Evolutionary conservation across 2,329 filamentous ascomycete species (phyloP).

Genomic region (Trichoderma sp.): DNA sequence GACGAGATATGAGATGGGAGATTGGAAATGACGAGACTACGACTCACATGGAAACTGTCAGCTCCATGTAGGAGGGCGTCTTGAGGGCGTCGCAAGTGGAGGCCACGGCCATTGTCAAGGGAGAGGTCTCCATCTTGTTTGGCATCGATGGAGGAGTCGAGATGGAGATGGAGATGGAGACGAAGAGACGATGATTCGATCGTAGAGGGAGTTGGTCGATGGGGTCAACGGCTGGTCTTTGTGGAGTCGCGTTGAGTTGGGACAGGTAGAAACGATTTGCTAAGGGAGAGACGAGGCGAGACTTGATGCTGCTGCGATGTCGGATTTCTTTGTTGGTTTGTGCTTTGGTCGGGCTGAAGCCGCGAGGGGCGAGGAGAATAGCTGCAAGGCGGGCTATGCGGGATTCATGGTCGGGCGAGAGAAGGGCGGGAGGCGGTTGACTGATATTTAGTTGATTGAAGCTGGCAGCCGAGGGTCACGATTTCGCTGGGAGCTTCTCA

Average conservation of each 20-base stretch:
- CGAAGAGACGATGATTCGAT: background rate
- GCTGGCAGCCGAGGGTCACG: slow-evolving; percentile 6
- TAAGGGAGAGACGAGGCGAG: background rate
- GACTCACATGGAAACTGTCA: slow-evolving; percentile 55
- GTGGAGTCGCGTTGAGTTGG: background rate
- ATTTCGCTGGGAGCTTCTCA: background rate
- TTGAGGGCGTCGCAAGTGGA: slow-evolving; percentile 49
- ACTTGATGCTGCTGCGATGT: background rate
- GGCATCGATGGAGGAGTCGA: background rate
- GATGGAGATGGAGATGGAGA: background rate
- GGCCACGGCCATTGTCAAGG: slow-evolving; percentile 13
- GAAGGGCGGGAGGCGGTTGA: background rate
- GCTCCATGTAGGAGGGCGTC: slow-evolving; percentile 52
- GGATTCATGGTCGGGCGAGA: slow-evolving; percentile 6
- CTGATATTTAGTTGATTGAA: background rate
- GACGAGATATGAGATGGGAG: background rate
- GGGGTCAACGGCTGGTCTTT: background rate
- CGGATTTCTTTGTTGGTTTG: background rate
- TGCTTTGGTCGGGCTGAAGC: slow-evolving; percentile 6
- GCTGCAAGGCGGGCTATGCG: slow-evolving; percentile 6
- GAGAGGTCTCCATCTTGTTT: slow-evolving; percentile 21
- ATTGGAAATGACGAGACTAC: background rate
- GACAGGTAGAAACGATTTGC: background rate
- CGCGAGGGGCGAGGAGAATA: background rate
- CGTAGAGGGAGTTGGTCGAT: background rate